A percentile compares a stretch with the other conserved stretches of the same genome.
These are phyloP conservation scores for Phialocephala sp. DNA, from an alignment of 2,329 filamentous ascomycete species.

Conservation along the genomic window DNA sequence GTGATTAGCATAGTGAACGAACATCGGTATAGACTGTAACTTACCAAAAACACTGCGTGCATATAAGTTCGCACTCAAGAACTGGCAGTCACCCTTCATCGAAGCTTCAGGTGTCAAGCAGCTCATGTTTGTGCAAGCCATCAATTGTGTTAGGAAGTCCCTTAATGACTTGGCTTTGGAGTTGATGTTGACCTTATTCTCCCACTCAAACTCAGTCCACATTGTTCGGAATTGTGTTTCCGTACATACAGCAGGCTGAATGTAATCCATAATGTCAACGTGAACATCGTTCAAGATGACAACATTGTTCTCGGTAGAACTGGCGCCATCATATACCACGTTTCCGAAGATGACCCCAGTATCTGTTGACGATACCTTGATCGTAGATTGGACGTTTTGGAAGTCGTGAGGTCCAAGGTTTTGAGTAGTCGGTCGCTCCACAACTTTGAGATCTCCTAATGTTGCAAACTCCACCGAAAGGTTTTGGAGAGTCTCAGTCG, in stretches of 20 bases:
- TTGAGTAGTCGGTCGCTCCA: constrained; percentile 94
- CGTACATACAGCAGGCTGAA: constrained; percentile 93
- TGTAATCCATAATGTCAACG: constrained; percentile 99
- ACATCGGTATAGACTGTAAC: constrained; percentile 47
- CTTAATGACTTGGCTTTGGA: constrained; percentile 91
- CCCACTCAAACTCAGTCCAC: constrained; percentile 99
- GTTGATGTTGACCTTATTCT: constrained; percentile 99
- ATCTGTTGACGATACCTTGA: constrained; percentile 98
- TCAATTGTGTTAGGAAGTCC: constrained; percentile 90
- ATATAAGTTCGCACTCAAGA: constrained; percentile 95
- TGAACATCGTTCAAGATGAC: constrained; percentile 98
- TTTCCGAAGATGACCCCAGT: constrained; percentile 99
- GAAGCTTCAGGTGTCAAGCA: constrained; percentile 96
- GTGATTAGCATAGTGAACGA: constrained; percentile 31
- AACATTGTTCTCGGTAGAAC: constrained; percentile 91
- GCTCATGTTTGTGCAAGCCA: constrained; percentile 99
- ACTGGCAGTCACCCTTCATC: constrained; percentile 96
- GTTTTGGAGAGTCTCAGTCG: constrained; percentile 94
- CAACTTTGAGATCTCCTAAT: constrained; percentile 94
- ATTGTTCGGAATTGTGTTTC: constrained; percentile 99
- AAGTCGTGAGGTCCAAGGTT: constrained; percentile 96
- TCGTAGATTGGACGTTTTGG: constrained; percentile 96
- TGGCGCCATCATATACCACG: constrained; percentile 93
- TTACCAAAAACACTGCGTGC: constrained; percentile 97
- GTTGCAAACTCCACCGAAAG: constrained; percentile 99